Evolutionary conservation across 345 rosid genomes (phyloP), one percentile per base, ranked within the genome.

Genomic region (Hypericum androsaemum): DNA sequence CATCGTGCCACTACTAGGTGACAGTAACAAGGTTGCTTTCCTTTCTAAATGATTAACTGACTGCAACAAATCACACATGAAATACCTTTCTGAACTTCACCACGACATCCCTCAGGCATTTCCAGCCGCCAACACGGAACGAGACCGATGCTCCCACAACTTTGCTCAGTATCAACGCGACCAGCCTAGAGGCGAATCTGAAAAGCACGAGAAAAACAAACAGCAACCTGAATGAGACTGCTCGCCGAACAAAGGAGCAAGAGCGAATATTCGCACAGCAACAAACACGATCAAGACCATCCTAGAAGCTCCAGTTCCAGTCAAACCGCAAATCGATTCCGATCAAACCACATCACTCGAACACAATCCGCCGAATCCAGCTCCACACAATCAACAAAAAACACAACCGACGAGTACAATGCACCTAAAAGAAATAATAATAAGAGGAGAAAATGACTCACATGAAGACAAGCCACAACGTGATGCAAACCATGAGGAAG

Each of bases 121-220:
- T 92, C 98, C 97, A 92, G 51, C 98, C 90, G 36, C 86, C 88
- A 69, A 88, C 75, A 12, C 88, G 89, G 40, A 92, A 85, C 58
- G 67, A 75, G 59, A 92, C 79, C 35, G 88, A 80, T 36, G 79
- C 97, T 70, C 95, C 87, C 12, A 92, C 13, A 10, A 78, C 64
- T 53, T 84, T 74, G 76, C 98, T 80, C 61, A 88, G 69, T 66
- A 85, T 64, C 88, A 77, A 92, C 11, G 98, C 95, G 60, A 78
- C 70, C 74, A 85, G 56, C 71, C 95, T 83, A 41, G 85, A 75
- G 50, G 83, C 75, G 61, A 81, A 77, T 64, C 94, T 84, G 82
- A 37, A 63, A 43, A 56, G 43, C 53, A 61, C 12, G 50, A 53
- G 17, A 41, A 39, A 49, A 52, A 50, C 37, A 35, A 49, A 57